Conservation (phyloP, 345 rosid genomes). For the Erucastrum elatum region DNA sequence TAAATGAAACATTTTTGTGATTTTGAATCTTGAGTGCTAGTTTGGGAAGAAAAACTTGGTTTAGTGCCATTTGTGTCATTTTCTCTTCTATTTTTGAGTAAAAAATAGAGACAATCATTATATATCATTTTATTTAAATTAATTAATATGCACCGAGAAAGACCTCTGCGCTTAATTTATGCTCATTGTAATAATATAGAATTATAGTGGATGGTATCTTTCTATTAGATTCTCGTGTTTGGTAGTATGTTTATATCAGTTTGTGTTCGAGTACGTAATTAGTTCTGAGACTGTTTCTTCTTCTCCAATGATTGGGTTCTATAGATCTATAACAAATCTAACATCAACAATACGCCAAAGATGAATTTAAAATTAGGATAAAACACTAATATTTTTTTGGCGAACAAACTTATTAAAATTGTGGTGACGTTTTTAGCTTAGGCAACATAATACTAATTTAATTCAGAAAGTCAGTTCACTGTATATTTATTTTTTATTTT, state of each 20-base stretch:
- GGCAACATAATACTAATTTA: too few species aligned
- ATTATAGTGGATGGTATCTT: slow-evolving; percentile 1
- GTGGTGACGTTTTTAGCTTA: slow-evolving; percentile 14
- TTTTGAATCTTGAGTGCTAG: too few species aligned
- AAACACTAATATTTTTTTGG: not conserved
- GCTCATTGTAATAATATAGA: not conserved
- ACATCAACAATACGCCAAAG: not conserved
- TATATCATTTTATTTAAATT: not conserved
- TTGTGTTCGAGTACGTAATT: slow-evolving; percentile 5
- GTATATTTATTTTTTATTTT: too few species aligned
- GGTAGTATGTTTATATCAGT: slow-evolving; percentile 18
- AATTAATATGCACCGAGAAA: not conserved
- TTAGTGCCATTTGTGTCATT: too few species aligned
- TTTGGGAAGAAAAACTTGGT: too few species aligned
- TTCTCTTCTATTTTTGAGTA: too few species aligned
- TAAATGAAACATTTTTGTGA: too few species aligned
- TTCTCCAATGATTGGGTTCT: slow-evolving; percentile 22
- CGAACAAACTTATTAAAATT: slow-evolving; percentile 6
- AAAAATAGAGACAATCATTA: too few species aligned
- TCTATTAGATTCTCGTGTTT: slow-evolving; percentile 1
- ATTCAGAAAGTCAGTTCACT: too few species aligned
- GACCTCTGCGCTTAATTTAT: not conserved
- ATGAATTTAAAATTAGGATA: not conserved
- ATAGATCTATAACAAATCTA: not conserved
- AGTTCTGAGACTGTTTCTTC: not conserved